These are phyloP conservation scores for Debaryomyces sp. DNA, from an alignment of 1,139 yeast species.

Conservation along the genomic window DNA sequence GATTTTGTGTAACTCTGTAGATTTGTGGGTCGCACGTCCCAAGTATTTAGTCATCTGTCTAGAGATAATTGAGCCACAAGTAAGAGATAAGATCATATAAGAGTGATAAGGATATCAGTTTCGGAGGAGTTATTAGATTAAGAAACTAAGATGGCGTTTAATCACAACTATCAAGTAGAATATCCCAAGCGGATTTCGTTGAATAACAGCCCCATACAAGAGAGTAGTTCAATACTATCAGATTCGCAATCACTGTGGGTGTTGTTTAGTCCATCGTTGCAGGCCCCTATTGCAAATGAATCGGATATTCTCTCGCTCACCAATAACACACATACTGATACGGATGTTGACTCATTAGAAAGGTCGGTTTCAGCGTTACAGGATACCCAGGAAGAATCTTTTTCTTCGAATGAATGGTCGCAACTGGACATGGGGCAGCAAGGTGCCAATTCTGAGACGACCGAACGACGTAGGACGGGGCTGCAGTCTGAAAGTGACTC, in stretches of 20 bases:
- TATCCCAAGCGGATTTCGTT: neutral
- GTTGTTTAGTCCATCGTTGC: slow-evolving; percentile 37
- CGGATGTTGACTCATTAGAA: neutral
- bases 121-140: neutral
- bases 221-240: slow-evolving; percentile 11
- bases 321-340: slow-evolving; percentile 23
- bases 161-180: slow-evolving; percentile 8
- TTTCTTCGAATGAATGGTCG: neutral
- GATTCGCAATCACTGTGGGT: slow-evolving; percentile 48
- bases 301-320: slow-evolving; percentile 46
- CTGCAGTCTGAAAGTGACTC: slow-evolving; percentile 3
- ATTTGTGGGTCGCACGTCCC: neutral
- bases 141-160: slow-evolving; percentile 7
- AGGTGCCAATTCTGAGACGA: neutral
- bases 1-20: neutral
- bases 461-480: neutral
- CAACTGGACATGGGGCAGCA: neutral
- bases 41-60: neutral
- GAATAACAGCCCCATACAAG: slow-evolving; percentile 4
- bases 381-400: neutral
- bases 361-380: neutral
- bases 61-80: slow-evolving; percentile 3
- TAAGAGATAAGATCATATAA: neutral
- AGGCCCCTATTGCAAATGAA: slow-evolving; percentile 17
- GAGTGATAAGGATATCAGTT: neutral